phyloP scores from a whole-genome alignment of 306 rosid genomes.

The Vigna trinervia region DNA sequence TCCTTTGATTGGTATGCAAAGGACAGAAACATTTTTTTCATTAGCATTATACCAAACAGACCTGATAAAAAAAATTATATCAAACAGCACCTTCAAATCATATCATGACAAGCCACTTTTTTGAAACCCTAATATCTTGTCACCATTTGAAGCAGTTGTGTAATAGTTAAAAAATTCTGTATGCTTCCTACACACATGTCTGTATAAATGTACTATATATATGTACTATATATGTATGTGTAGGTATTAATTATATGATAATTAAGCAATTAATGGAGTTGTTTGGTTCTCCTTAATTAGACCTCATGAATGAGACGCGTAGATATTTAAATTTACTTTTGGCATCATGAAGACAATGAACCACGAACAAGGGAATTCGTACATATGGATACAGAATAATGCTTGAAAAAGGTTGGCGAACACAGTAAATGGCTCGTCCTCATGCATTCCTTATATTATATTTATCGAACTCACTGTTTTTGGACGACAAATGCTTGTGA shows the following conservation, averaged over 20 bases:
- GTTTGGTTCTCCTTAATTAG: background rate
- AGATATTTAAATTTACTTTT: background rate
- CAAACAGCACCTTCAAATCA: background rate
- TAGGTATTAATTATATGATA: background rate
- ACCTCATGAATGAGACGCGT: background rate
- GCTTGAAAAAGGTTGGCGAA: conserved; percentile 9
- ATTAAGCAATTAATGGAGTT: background rate
- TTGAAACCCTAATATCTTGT: conserved; percentile 9
- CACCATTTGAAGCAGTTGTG: conserved; percentile 1
- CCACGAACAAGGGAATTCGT: conserved; percentile 14
- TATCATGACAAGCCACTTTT: background rate
- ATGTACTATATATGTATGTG: too few relatives aligned
- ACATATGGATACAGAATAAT: conserved; percentile 21
- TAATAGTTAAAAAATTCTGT: conserved; percentile 9
- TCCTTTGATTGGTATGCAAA: background rate
- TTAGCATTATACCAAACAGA: background rate
- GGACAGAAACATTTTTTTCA: background rate
- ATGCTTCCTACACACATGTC: too few relatives aligned
- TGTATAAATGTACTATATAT: too few relatives aligned
- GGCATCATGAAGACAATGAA: conserved; percentile 11
- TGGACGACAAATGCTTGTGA: conserved; percentile 37
- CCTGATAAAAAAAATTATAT: background rate
- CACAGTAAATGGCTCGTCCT: conserved; percentile 24
- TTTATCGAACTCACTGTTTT: background rate
- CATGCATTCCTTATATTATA: conserved; percentile 11